Evolutionary conservation across 148 eudicot genomes (phyloP).

Genomic region (Rhododendron ferrugineum): DNA sequence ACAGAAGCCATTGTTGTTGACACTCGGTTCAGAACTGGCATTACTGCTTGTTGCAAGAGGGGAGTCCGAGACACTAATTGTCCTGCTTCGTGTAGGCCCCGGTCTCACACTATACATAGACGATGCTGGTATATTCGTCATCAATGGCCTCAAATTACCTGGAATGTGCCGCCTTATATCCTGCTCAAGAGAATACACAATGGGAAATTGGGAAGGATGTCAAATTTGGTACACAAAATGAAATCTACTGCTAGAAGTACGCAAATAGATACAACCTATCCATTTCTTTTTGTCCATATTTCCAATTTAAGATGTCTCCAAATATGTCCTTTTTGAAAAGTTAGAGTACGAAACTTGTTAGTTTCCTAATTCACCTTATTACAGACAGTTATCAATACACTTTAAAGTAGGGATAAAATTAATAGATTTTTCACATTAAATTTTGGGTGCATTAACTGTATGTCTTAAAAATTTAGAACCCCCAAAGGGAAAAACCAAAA

Average conservation of each 20-base stretch:
- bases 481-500: not conserved
- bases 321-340: not conserved
- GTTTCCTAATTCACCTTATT: not conserved
- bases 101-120: slow-evolving; percentile 97
- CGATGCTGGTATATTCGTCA: slow-evolving; percentile 98
- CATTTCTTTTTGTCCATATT: not conserved
- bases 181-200: slow-evolving; percentile 32
- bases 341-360: not conserved
- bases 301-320: not conserved
- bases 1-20: slow-evolving; percentile 57
- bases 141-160: slow-evolving; percentile 78
- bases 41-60: slow-evolving; percentile 98
- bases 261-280: not conserved
- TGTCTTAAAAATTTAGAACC: not conserved
- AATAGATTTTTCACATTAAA: not conserved
- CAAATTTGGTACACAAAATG: not conserved
- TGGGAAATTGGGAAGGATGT: not conserved
- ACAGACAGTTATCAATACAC: not conserved
- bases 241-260: not conserved
- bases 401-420: not conserved
- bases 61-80: slow-evolving; percentile 79
- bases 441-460: not conserved
- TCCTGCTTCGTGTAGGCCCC: slow-evolving; percentile 63
- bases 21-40: slow-evolving; percentile 83
- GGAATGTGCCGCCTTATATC: slow-evolving; percentile 85